Conservation (phyloP, 2,329 filamentous ascomycete species). For the Colletotrichum orbiculare region DNA sequence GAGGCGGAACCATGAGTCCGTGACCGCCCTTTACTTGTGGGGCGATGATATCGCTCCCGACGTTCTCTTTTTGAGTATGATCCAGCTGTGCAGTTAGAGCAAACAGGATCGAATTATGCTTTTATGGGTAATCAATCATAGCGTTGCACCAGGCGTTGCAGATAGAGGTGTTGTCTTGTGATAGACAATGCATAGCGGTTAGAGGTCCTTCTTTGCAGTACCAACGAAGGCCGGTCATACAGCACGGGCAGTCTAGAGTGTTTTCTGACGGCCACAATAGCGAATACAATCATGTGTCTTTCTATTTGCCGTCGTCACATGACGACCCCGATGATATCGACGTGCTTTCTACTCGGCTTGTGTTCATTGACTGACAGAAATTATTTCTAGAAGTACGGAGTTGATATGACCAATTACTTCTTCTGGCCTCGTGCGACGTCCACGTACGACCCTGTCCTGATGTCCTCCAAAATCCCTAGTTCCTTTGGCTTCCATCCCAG, state of each 20-base stretch:
- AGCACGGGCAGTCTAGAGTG: too few relatives aligned
- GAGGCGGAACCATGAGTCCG: conserved; percentile 33
- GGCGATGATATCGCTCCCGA: too few relatives aligned
- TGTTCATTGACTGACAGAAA: not conserved
- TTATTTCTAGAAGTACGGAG: not conserved
- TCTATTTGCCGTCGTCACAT: too few relatives aligned
- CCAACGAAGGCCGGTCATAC: too few relatives aligned
- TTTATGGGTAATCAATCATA: conserved; percentile 28
- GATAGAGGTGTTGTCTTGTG: too few relatives aligned
- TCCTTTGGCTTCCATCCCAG: conserved; percentile 52
- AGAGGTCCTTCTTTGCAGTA: too few relatives aligned
- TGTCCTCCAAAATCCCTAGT: conserved; percentile 49
- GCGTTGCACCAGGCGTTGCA: conserved; percentile 1
- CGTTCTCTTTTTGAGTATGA: not conserved
- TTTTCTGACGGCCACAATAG: too few relatives aligned
- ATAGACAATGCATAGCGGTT: too few relatives aligned
- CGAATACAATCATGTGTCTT: too few relatives aligned
- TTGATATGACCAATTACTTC: conserved; percentile 1
- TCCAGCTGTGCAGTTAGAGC: too few relatives aligned
- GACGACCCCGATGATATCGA: too few relatives aligned
- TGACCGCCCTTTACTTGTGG: not conserved
- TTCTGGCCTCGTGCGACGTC: conserved; percentile 34
- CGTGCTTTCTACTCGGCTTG: not conserved
- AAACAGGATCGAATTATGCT: too few relatives aligned
- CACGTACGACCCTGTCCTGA: conserved; percentile 42